Percentiles rank a stretch among this genome's conserved stretches.
These are phyloP conservation scores for Verticillium dahliae DNA, from an alignment of 2,329 filamentous ascomycete genomes.

Conservation along the genomic window DNA sequence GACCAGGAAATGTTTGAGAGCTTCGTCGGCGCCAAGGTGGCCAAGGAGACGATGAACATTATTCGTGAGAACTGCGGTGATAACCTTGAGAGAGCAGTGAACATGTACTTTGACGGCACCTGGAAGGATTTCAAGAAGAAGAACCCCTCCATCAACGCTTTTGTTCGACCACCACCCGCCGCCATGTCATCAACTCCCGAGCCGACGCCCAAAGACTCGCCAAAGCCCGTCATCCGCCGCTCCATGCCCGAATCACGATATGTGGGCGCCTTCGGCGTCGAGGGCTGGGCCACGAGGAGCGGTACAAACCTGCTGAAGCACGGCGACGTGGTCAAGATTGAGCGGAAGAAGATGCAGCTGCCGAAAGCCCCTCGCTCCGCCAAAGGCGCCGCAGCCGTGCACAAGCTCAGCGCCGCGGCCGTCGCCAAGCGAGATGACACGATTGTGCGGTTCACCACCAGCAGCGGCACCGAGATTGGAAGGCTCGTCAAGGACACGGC, in stretches of 20 bases:
- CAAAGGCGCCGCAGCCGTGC: constrained; percentile 26
- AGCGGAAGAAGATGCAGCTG: constrained; percentile 71
- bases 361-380: constrained; percentile 40
- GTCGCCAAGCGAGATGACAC: constrained; percentile 69
- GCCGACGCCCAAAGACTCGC: background rate
- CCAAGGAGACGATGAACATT: constrained; percentile 36
- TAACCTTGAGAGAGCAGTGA: constrained; percentile 56
- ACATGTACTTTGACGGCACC: constrained; percentile 65
- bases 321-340: constrained; percentile 78
- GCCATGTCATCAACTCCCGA: background rate
- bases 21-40: constrained; percentile 53
- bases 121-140: constrained; percentile 46
- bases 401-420: constrained; percentile 37
- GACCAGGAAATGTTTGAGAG: constrained; percentile 51
- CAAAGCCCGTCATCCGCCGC: constrained; percentile 10
- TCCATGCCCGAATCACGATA: constrained; percentile 52
- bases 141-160: constrained; percentile 1
- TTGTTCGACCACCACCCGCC: background rate
- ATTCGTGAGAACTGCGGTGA: constrained; percentile 50
- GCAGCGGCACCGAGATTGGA: constrained; percentile 74
- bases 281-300: constrained; percentile 86
- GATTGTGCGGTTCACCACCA: constrained; percentile 84
- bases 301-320: constrained; percentile 69
- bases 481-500: constrained; percentile 81
- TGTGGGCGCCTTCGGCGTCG: constrained; percentile 85